Conservation (phyloP, 1,284 basidiomycete species). For the Ustilago loliicola region DNA sequence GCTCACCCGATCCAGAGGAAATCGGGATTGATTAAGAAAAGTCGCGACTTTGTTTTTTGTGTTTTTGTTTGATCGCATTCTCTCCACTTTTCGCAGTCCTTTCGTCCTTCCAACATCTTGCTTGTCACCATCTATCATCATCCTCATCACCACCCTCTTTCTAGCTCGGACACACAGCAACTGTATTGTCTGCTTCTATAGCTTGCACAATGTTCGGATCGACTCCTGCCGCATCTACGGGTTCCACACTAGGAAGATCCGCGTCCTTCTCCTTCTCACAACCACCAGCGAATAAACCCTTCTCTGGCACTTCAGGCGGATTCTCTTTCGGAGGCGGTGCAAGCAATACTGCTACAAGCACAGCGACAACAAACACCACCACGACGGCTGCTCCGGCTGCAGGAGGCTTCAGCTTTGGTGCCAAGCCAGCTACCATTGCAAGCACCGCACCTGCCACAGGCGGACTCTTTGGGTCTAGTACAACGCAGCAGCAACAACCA, state of each 20-base stretch:
- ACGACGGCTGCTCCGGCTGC: conserved; percentile 27
- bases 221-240: conserved; percentile 28
- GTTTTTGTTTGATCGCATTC: neutral
- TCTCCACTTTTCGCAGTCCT: conserved; percentile 1
- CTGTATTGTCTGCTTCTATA: neutral
- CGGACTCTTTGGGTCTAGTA: conserved; percentile 42
- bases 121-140: neutral
- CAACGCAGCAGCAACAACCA: conserved; percentile 17
- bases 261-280: conserved; percentile 56
- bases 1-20: neutral
- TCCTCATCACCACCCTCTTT: neutral
- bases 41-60: neutral
- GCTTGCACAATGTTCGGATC: conserved; percentile 37
- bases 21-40: conserved; percentile 2
- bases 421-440: conserved; percentile 27
- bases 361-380: conserved; percentile 21
- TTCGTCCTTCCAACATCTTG: too few relatives aligned
- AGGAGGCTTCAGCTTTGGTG: conserved; percentile 54
- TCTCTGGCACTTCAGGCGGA: conserved; percentile 48
- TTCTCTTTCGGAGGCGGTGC: conserved; percentile 44
- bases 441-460: conserved; percentile 33
- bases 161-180: neutral
- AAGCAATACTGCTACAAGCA: conserved; percentile 12
- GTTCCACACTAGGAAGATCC: conserved; percentile 44
- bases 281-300: conserved; percentile 50